Base-by-base conservation (phyloP, 768 basidiomycete species). In the Pleurotus tuber-regium region DNA sequence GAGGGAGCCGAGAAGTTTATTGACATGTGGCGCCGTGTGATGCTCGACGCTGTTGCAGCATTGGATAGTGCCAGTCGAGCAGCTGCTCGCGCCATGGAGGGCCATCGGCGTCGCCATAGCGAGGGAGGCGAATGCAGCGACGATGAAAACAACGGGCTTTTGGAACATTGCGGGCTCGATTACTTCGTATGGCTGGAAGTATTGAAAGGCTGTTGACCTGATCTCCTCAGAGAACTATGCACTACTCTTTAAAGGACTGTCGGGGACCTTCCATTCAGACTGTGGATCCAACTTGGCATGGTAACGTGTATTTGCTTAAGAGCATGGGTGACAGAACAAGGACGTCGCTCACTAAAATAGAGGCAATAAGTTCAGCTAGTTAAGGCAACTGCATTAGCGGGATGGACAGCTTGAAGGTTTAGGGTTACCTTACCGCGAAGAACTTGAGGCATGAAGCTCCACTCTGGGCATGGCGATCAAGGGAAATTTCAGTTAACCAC, bases 1-100 rank as follows among this genome's bases (percentile, higher is more conserved):
- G 11, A 25, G 21, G 16, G 46, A 19, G 29, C 9, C 30, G 18
- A 24, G 11, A 4, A 48, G 11, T 6, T 31, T 28, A 19, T 48
- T 48, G n/a, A 24, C 46, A 24, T 48, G 46, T 21, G 46, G 46
- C n/a, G 29, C 23, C 18, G 46, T 48, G 46, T 48, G 30, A 31
- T 48, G 46, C 46, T 48, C 46, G 21, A 48, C 19, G 18, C 28
- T 48, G 31, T 48, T 21, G 30, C 46, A 48, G 29, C 46, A 48
- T 14, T 48, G 46, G 23, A 48, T 31, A 18, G 23, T 31, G 21
- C 46, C 46, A 21, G 46, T 48, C 28, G 30, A 18, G 31, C 46
- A 48, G 31, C 46, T 48, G 29, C 23, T 33, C 11, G n/a, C 46
- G n/a, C 31, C 46, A 9, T 28, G 28, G 31, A 48, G 46, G 18